Evolutionary conservation across 2,329 filamentous ascomycete genomes (phyloP), one percentile per base, ranked within the genome.

Genomic region (Trichoderma aggressivum): DNA sequence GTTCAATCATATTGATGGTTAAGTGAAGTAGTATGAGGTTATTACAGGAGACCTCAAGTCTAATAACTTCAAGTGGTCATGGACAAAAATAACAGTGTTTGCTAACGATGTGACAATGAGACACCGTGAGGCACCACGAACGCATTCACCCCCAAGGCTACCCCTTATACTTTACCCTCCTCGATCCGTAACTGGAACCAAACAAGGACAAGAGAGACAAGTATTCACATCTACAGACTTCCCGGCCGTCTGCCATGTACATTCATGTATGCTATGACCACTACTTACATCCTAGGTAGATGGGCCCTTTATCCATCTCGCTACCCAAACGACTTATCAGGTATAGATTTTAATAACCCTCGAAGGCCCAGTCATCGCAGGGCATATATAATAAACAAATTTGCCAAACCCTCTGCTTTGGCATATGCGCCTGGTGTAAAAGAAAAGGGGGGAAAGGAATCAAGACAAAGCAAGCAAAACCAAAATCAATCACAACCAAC

Each of bases 241-340:
- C 39, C 61, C 32, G 24, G 11, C 30, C 30, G 28, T 53, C 70
- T 30, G 36, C 36, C 34, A 65, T 71, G 39, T 65, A 66, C 64
- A 61, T 66, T 69, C 58, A 65, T 68, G 56, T 64, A 58, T 55
- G 58, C 65, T 59, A 53, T 72, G 34, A 53, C 47, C 59, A 69
- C 34, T 66, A 69, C 64, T 66, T 69, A 62, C 65, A 60, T 61
- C 55, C 66, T 36, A 58, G 43, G 30, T 36, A 61, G 66, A 56
- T 47, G 58, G 63, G 56, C 61, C 32, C 47, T 62, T 61, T 62
- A 43, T 56, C 70, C 70, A 47, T 50, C 59, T 68, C 56, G 63
- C 70, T 71, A 71, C 70, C 63, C 70, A 71, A 66, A 71, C 34
- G 43, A 63, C 43, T 65, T 68, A 63, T 55, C 58, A 56, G 47